These are phyloP conservation scores for Alternaria gansuensis DNA, from an alignment of 2,329 filamentous ascomycete species.

Conservation along the genomic window DNA sequence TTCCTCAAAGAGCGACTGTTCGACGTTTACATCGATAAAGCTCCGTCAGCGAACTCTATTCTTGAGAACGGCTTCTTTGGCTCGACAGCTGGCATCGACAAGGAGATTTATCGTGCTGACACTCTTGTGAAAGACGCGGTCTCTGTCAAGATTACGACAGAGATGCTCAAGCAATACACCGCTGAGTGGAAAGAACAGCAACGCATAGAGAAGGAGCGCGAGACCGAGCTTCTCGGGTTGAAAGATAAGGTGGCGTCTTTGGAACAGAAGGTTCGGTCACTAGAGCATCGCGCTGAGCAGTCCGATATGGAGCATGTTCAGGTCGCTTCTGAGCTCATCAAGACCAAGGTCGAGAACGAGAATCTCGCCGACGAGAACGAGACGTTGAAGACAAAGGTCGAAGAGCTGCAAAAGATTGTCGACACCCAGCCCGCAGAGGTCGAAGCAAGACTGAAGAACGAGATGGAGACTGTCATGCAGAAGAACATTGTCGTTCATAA, in stretches of 20 bases:
- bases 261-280: slow-evolving; percentile 77
- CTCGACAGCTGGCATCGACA: slow-evolving; percentile 86
- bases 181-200: slow-evolving; percentile 93
- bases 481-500: slow-evolving; percentile 93
- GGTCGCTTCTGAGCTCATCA: slow-evolving; percentile 89
- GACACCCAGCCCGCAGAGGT: slow-evolving; percentile 90
- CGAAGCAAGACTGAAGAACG: slow-evolving; percentile 79
- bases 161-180: slow-evolving; percentile 81
- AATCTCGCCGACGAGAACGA: slow-evolving; percentile 90
- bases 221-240: slow-evolving; percentile 80
- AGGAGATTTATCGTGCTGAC: slow-evolving; percentile 95
- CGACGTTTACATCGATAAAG: slow-evolving; percentile 95
- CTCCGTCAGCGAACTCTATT: slow-evolving; percentile 89
- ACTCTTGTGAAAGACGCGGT: slow-evolving; percentile 93
- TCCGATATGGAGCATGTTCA: slow-evolving; percentile 90
- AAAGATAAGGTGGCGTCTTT: slow-evolving; percentile 66
- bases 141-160: slow-evolving; percentile 82
- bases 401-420: slow-evolving; percentile 84
- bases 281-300: slow-evolving; percentile 88
- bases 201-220: slow-evolving; percentile 80
- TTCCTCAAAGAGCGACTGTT: slow-evolving; percentile 95
- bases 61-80: slow-evolving; percentile 98
- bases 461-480: slow-evolving; percentile 92
- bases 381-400: slow-evolving; percentile 81
- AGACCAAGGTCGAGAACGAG: slow-evolving; percentile 92